phyloP scores from a whole-genome alignment of 768 basidiomycete species.

The Boletus fagicola region DNA sequence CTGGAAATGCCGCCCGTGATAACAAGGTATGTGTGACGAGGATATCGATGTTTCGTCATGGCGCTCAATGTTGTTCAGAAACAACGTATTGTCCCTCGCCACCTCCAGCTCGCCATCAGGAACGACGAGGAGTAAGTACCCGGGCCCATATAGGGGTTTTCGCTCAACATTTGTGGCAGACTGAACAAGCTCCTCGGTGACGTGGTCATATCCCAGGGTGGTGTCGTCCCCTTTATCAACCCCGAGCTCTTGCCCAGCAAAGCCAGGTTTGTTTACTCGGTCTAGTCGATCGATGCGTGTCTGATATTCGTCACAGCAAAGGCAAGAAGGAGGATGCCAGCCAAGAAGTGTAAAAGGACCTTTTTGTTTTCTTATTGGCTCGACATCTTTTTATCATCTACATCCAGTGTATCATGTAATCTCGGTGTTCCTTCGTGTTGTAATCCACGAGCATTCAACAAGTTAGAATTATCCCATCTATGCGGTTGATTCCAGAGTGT shows the following conservation, averaged over 20 bases:
- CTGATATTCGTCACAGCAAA: conserved; percentile 26
- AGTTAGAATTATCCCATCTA: not conserved
- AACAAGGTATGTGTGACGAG: conserved; percentile 27
- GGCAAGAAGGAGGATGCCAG: conserved; percentile 35
- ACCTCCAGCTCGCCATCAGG: conserved; percentile 88
- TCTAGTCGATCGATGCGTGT: not conserved
- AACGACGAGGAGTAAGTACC: conserved; percentile 77
- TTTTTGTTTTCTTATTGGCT: conserved; percentile 20
- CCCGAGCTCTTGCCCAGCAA: conserved; percentile 39
- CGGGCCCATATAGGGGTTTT: not conserved
- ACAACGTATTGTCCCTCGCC: conserved; percentile 92
- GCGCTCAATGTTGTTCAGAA: conserved; percentile 43
- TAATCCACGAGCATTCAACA: conserved; percentile 14
- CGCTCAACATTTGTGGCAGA: conserved; percentile 31
- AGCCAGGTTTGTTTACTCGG: conserved; percentile 22
- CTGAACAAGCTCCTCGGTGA: conserved; percentile 79
- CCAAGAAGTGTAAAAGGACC: conserved; percentile 29
- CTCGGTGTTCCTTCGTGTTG: conserved; percentile 10
- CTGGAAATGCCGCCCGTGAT: conserved; percentile 68
- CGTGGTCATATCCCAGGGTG: conserved; percentile 90
- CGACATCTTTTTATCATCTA: conserved; percentile 31
- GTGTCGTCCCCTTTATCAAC: conserved; percentile 72
- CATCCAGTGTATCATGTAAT: conserved; percentile 30
- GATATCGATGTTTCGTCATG: not conserved
- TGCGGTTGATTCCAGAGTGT: not conserved